Base-by-base conservation (phyloP, 495 filamentous ascomycete species). In the Aspergillus carlsbadensis region DNA sequence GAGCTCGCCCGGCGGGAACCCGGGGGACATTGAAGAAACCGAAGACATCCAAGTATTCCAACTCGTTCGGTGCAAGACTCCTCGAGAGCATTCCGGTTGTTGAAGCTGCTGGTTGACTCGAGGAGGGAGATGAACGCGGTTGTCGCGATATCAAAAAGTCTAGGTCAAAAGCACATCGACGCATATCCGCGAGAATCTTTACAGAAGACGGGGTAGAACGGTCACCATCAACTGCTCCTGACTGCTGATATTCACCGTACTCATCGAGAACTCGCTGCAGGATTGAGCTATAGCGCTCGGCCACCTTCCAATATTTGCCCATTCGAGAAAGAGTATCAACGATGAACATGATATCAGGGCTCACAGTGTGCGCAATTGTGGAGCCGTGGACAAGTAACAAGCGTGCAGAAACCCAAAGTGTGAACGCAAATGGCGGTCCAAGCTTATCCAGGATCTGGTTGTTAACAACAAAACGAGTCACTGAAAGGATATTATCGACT, bases 41-140 rank as follows among this genome's bases (percentile, higher is more conserved):
- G 67, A 96, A 96, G 2, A 95, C 89, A 64, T 96, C 90, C n/a
- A 95, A 73, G 62, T 92, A 95, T 61, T 95, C 91, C 10, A 94
- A 75, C 55, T 96, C 89, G 65, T 92, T 89, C 8, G 87, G 82
- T 10, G 81, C 87, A n/a, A 84, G 85, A 52, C 82, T 91, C 24
- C 83, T 75, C 10, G 77, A 77, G 0, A 61, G 57, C 5, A 65
- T 55, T 10, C 68, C 70, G 1, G 78, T 70, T 6, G 73, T 76
- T 59, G 69, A 71, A 62, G 52, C 47, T 45, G 44, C 52, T 60
- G 63, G 63, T 69, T 77, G 31, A 62, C 68, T 56, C 63, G 69
- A 56, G 52, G 71, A 46, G 35, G 75, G 54, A 58, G 76, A 66
- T 65, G 77, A 70, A 76, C 82, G 78, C 6, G 91, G 91, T 66